Evolutionary conservation across 1,139 yeast genomes (phyloP), one percentile per base, ranked within the genome.

Genomic region (Suhomyces wounanorum): DNA sequence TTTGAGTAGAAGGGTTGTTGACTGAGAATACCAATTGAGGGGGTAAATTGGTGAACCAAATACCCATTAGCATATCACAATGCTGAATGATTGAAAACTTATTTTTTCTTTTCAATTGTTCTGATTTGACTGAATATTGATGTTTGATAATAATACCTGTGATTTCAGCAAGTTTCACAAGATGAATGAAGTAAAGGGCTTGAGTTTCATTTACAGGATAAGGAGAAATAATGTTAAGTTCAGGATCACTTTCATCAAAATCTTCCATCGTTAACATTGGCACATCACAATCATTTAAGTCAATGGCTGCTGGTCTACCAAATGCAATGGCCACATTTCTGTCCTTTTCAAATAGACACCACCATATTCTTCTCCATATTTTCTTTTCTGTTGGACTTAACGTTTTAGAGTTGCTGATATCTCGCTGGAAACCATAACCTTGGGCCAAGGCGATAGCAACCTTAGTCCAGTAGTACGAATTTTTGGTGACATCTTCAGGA

Each of bases 51-150:
- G 83, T 79, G 68, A 87, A 84, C 94, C 94, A 89, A 45, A 84
- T 78, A 33, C 91, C 90, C 85, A 89, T 81, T 47, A 89, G 77
- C 82, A 84, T 79, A 65, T 89, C 96, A 65, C 94, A 88, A 63
- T 85, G 85, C 58, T 84, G 80, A 56, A 83, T 78, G 56, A 84
- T 83, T 26, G 84, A 80, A 52, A 79, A 76, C 62, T 78, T 76
- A 64, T 77, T 75, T 50, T 78, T 71, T 23, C 72, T 60, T 55
- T 70, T 76, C 62, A 81, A 69, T 55, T 74, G 76, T 64, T 85
- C 89, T 0, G 89, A 84, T 53, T 84, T 83, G 13, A 87, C 87
- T 16, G 89, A 80, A 64, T 84, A 85, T 65, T 87, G 95, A 61
- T 86, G 87, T 52, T 82, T 80, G 52, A 86, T 72, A 36, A 88